Conservation (phyloP, 2,329 filamentous ascomycete species). For the Xylaria sp. region DNA sequence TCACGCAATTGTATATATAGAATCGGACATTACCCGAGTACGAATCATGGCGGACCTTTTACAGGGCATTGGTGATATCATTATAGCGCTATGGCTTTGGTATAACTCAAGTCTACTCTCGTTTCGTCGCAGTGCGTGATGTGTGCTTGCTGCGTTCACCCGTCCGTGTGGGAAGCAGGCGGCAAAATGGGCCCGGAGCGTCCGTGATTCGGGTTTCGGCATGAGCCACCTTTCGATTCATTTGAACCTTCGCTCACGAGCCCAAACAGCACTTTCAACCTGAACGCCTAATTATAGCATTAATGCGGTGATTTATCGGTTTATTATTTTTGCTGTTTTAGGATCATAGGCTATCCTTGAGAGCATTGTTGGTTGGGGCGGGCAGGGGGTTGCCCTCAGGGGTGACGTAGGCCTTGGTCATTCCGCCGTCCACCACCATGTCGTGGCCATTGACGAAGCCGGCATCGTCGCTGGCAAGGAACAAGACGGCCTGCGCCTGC, state of each 20-base stretch:
- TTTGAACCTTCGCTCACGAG: background rate
- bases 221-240: background rate
- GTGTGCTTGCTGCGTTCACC: background rate
- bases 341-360: constrained; percentile 42
- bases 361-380: constrained; percentile 57
- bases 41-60: background rate
- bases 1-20: background rate
- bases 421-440: constrained; percentile 91
- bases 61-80: background rate
- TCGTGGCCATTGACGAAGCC: constrained; percentile 88
- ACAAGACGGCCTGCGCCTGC: constrained; percentile 83
- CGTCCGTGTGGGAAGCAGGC: background rate
- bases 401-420: constrained; percentile 86
- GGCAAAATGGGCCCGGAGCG: background rate
- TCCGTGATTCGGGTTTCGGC: background rate
- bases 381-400: constrained; percentile 52
- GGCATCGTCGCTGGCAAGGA: constrained; percentile 80
- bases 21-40: background rate
- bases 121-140: background rate
- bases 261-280: background rate
- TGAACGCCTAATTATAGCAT: background rate
- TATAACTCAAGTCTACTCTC: background rate
- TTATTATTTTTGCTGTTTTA: background rate
- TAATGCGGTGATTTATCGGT: background rate
- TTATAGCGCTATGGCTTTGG: background rate